These are phyloP conservation scores for Trichophyton schoenleinii DNA, from an alignment of 2,329 filamentous ascomycete species.

Conservation along the genomic window DNA sequence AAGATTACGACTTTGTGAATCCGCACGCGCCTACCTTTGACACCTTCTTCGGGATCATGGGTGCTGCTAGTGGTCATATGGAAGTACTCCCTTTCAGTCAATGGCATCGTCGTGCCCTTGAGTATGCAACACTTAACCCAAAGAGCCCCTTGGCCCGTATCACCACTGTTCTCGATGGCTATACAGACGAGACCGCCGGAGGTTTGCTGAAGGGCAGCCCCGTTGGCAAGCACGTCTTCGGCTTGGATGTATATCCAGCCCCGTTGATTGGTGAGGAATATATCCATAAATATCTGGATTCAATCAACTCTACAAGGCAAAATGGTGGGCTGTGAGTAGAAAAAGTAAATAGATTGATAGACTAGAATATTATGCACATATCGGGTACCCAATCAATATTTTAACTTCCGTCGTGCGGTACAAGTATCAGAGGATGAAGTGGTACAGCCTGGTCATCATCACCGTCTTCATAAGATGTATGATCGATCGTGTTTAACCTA, in stretches of 20 bases:
- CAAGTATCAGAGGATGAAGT: too few relatives aligned
- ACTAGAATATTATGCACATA: not conserved
- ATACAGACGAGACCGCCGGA: not conserved
- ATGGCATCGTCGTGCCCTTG: not conserved
- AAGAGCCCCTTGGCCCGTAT: not conserved
- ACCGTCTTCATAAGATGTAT: too few relatives aligned
- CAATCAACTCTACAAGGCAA: not conserved
- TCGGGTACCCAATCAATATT: not conserved
- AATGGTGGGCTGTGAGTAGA: not conserved
- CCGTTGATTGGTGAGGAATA: not conserved
- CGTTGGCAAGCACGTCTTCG: not conserved
- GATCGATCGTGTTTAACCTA: too few relatives aligned
- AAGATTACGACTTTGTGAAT: conserved; percentile 3
- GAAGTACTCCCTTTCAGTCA: not conserved
- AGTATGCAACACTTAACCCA: not conserved
- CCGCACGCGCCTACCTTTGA: not conserved
- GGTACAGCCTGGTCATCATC: too few relatives aligned
- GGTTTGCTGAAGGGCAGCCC: not conserved
- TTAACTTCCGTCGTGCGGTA: too few relatives aligned
- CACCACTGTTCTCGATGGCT: conserved; percentile 1
- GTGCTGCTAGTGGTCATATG: not conserved
- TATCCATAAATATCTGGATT: not conserved
- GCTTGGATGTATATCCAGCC: not conserved
- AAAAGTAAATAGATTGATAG: not conserved
- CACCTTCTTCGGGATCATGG: not conserved